A percentile compares a stretch with the other conserved stretches of the same genome.
These are phyloP conservation scores for Crithidia expoeki DNA, from an alignment of 208 protist genomes.

Conservation along the genomic window DNA sequence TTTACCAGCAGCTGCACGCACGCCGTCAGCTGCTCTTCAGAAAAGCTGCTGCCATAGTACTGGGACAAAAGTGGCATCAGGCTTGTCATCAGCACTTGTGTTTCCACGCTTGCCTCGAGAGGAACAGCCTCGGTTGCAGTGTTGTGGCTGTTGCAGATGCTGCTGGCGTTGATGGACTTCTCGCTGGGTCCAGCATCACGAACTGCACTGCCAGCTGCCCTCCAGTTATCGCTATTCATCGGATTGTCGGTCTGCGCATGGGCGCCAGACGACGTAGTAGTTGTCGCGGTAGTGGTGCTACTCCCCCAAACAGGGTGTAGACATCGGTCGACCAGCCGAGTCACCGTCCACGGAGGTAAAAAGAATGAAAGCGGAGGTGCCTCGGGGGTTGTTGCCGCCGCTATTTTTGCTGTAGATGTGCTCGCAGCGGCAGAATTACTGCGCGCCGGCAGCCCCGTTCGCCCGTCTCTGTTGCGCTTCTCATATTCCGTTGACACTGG, in stretches of 20 bases:
- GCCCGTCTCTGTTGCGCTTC: not conserved
- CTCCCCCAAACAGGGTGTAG: constrained; percentile 19
- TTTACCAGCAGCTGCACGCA: constrained; percentile 35
- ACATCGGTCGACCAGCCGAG: constrained; percentile 23
- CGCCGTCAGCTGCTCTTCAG: constrained; percentile 18
- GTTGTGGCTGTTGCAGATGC: not conserved
- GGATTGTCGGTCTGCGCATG: not conserved
- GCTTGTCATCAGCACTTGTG: constrained; percentile 18
- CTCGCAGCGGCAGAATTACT: not conserved
- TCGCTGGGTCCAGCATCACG: not conserved
- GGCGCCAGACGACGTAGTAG: not conserved
- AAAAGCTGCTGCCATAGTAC: constrained; percentile 29
- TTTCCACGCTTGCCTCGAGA: constrained; percentile 11
- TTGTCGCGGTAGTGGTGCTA: too few species aligned
- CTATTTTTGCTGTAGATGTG: not conserved
- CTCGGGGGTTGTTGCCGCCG: not conserved
- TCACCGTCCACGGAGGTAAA: constrained; percentile 22
- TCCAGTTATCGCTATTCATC: not conserved
- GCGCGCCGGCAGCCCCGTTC: not conserved
- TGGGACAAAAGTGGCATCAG: constrained; percentile 35
- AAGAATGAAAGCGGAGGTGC: constrained; percentile 31
- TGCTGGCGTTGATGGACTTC: not conserved
- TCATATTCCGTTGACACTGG: not conserved
- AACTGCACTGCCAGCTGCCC: not conserved
- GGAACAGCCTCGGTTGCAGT: not conserved